These are phyloP conservation scores for Alternaria novae-zelandiae DNA, from an alignment of 2,329 filamentous ascomycete species.

Conservation along the genomic window DNA sequence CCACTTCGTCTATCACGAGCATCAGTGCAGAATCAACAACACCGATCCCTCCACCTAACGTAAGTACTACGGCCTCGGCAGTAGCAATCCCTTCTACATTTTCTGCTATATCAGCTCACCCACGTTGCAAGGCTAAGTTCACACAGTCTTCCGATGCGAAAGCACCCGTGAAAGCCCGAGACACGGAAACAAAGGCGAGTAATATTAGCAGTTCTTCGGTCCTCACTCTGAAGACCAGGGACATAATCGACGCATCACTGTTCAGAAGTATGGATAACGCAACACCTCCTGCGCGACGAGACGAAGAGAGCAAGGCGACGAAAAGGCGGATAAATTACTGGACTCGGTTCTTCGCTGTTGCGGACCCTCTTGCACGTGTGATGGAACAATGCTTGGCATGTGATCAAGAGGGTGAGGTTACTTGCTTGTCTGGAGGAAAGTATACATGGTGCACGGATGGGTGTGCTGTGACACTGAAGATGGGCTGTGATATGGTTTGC, in stretches of 20 bases:
- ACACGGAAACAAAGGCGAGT: background rate
- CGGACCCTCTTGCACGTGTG: background rate
- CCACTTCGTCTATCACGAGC: background rate
- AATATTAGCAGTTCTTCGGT: background rate
- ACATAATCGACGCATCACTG: background rate
- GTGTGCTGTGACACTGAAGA: background rate
- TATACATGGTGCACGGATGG: conserved; percentile 2
- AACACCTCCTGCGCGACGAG: background rate
- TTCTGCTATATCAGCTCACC: background rate
- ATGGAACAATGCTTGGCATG: background rate
- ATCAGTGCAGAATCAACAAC: background rate
- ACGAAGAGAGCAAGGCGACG: background rate
- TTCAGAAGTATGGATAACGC: background rate
- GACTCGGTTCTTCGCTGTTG: background rate
- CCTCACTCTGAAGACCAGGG: background rate
- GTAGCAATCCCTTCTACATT: background rate
- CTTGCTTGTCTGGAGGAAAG: background rate
- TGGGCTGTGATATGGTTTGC: conserved; percentile 1
- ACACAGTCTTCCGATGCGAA: background rate
- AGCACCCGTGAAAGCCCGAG: background rate
- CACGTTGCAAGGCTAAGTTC: background rate
- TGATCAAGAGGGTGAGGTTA: background rate
- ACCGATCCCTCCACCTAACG: background rate
- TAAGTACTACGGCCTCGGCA: background rate
- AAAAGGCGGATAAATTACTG: background rate